Evolutionary conservation across 1,284 basidiomycete genomes (phyloP), one percentile per base, ranked within the genome.

Genomic region (Fomitopsis betulina): DNA sequence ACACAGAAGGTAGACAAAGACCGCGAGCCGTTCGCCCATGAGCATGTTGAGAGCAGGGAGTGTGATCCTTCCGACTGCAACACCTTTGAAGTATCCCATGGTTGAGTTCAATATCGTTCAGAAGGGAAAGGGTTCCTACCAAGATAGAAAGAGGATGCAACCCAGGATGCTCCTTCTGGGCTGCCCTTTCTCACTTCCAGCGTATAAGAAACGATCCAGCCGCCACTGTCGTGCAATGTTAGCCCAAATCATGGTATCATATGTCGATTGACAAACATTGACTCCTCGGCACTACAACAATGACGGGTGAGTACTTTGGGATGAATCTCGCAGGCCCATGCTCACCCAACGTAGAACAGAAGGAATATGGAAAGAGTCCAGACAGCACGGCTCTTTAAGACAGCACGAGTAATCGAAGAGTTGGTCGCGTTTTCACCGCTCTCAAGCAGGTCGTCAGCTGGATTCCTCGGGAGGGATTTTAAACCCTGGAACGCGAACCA

Each of bases 181-280:
- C 58, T 68, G 40, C 69, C 70, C 17, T 71, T 61, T 27, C 70
- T 66, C n/a, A 70, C 69, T 51, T 67, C 60, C 5, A 66, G 61
- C 47, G 70, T 64, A 55, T 70, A 71, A 1, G 70, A 68, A 0
- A 71, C 69, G 33, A 72, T 73, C 70, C 70, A 72, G 0, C 72
- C 70, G 35, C 70, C 70, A 19, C 71, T 72, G 12, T 19, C 23
- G 4, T n/a, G n/a, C 12, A 13, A 47, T 5, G 4, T 47, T 13
- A 30, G 12, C 23, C 21, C 6, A 30, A 17, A 27, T 9, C 40
- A 30, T 27, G n/a, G n/a, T 4, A 27, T 5, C 19, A 32, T 55
- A 33, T 19, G 17, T 17, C 13, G 5, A 45, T 9, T 13, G 15
- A 65, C 70, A 57, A 58, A 71, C 70, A 72, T 65, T 1, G 72